Evolutionary conservation across 2,329 filamentous ascomycete species (phyloP).

Genomic region (Phaeosphaeria sp.): DNA sequence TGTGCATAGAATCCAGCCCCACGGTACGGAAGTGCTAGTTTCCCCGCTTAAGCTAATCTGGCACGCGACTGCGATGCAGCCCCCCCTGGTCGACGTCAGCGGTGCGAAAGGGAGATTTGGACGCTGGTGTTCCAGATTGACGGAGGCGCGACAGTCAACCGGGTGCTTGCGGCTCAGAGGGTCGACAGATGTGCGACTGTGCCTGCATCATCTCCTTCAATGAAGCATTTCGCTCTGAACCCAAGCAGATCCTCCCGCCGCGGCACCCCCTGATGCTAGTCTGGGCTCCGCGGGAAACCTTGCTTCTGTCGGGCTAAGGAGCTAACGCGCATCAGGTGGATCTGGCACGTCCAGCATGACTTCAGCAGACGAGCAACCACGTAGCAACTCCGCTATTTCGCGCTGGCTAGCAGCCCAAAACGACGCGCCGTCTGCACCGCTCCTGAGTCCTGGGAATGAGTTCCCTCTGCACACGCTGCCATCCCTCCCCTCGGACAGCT

Average conservation of each 20-base stretch:
- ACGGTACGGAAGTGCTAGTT: background rate
- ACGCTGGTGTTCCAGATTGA: conserved; percentile 14
- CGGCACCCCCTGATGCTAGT: conserved; percentile 25
- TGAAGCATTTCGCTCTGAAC: conserved; percentile 14
- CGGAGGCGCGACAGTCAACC: conserved; percentile 12
- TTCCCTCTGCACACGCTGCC: conserved; percentile 45
- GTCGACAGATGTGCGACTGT: conserved; percentile 10
- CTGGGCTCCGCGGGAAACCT: conserved; percentile 7
- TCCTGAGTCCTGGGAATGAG: conserved; percentile 44
- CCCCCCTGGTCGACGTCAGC: conserved; percentile 5
- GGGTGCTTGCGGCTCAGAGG: conserved; percentile 1
- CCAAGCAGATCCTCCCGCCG: conserved; percentile 18
- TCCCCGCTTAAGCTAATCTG: conserved; percentile 8
- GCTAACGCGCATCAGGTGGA: conserved; percentile 21
- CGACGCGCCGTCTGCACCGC: conserved; percentile 27
- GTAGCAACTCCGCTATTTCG: conserved; percentile 29
- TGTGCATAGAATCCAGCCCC: background rate
- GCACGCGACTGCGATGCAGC: conserved; percentile 20
- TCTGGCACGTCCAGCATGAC: conserved; percentile 18
- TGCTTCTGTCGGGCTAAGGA: background rate
- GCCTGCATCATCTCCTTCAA: conserved; percentile 20
- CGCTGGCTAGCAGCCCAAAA: conserved; percentile 40
- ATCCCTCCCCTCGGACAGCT: conserved; percentile 40
- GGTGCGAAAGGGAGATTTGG: background rate
- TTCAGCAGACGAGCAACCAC: conserved; percentile 20